These are phyloP conservation scores for Microdochium paspali DNA, from an alignment of 2,329 filamentous ascomycete species.

Conservation along the genomic window DNA sequence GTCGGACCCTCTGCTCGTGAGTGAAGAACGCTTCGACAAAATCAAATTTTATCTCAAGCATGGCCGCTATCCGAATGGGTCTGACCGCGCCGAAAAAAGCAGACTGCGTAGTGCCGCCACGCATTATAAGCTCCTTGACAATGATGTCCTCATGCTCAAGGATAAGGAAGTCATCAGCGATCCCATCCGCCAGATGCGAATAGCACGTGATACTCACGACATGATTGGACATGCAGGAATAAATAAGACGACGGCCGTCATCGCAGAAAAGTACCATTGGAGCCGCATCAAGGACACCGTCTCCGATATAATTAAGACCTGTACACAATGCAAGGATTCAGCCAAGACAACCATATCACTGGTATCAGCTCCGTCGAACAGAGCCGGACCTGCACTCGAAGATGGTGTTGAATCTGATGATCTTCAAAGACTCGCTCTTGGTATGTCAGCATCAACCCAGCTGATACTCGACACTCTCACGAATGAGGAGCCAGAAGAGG, in stretches of 20 bases:
- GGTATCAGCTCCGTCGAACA: slow-evolving; percentile 6
- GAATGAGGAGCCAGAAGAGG: neutral
- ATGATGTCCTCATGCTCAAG: slow-evolving; percentile 87
- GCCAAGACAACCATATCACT: slow-evolving; percentile 39
- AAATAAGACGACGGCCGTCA: slow-evolving; percentile 94
- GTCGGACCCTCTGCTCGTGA: slow-evolving; percentile 73
- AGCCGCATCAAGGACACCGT: slow-evolving; percentile 97
- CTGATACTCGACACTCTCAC: neutral
- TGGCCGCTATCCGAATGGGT: slow-evolving; percentile 84
- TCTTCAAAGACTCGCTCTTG: neutral
- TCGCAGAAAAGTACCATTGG: slow-evolving; percentile 94
- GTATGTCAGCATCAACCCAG: neutral
- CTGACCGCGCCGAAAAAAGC: slow-evolving; percentile 91
- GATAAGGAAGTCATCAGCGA: slow-evolving; percentile 96
- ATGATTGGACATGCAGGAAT: slow-evolving; percentile 74
- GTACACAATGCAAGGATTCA: slow-evolving; percentile 77
- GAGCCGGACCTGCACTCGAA: neutral
- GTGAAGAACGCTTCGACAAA: slow-evolving; percentile 96
- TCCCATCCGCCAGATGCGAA: slow-evolving; percentile 81
- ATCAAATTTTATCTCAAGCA: slow-evolving; percentile 96
- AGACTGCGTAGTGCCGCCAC: slow-evolving; percentile 87
- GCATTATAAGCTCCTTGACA: slow-evolving; percentile 77
- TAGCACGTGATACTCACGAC: slow-evolving; percentile 69
- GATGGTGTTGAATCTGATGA: neutral
- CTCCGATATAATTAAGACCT: slow-evolving; percentile 87